Evolutionary conservation across 805 yeast genomes (phyloP).

Genomic region (Yarrowia hollandica): DNA sequence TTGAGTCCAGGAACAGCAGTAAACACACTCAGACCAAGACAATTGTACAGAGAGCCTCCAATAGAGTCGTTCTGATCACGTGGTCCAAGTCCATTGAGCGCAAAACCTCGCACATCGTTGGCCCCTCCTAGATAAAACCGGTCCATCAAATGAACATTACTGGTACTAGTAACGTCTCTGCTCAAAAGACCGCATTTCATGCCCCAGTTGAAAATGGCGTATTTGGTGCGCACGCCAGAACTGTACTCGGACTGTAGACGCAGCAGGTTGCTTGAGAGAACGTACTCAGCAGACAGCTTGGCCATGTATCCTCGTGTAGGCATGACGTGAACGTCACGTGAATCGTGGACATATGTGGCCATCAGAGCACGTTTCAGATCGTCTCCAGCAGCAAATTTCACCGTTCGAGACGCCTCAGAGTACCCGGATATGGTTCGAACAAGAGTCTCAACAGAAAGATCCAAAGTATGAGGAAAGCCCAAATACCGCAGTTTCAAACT

Average conservation of each 20-base stretch:
- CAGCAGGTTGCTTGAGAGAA: slow-evolving; percentile 32
- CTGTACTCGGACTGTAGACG: slow-evolving; percentile 42
- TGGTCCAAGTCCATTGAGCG: slow-evolving; percentile 66
- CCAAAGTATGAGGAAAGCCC: slow-evolving; percentile 46
- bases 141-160: slow-evolving; percentile 64
- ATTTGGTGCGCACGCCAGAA: slow-evolving; percentile 38
- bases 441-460: slow-evolving; percentile 61
- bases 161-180: slow-evolving; percentile 29
- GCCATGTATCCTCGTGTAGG: slow-evolving; percentile 50
- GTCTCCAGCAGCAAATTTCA: slow-evolving; percentile 62
- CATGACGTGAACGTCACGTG: slow-evolving; percentile 47
- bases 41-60: slow-evolving; percentile 67
- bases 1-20: slow-evolving; percentile 55
- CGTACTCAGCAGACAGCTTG: slow-evolving; percentile 41
- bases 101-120: slow-evolving; percentile 68
- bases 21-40: slow-evolving; percentile 59
- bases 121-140: slow-evolving; percentile 83
- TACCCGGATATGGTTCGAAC: slow-evolving; percentile 47
- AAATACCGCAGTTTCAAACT: slow-evolving; percentile 41
- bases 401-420: slow-evolving; percentile 51
- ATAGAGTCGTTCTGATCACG: slow-evolving; percentile 54
- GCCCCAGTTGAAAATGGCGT: slow-evolving; percentile 30
- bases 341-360: slow-evolving; percentile 48
- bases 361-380: slow-evolving; percentile 57
- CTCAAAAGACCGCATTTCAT: slow-evolving; percentile 26